These are phyloP conservation scores for Cryphonectria nitschkei DNA, from an alignment of 2,329 filamentous ascomycete species.

Conservation along the genomic window DNA sequence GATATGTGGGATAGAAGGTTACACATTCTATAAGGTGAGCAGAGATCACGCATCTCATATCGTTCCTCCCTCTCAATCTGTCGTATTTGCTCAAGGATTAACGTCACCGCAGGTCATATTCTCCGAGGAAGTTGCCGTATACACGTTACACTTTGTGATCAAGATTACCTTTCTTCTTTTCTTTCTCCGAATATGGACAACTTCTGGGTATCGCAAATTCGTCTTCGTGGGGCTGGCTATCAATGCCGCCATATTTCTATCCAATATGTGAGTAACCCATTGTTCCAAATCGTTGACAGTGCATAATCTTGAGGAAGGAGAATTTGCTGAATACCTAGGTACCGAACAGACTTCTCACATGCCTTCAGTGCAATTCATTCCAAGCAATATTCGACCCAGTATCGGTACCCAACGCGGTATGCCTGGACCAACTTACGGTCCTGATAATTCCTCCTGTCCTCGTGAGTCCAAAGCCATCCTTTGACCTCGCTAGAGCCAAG, in stretches of 20 bases:
- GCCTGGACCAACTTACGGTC: conserved; percentile 13
- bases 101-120: neutral
- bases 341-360: neutral
- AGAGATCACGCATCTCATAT: neutral
- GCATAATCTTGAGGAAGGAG: neutral
- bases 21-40: conserved; percentile 6
- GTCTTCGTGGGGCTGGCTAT: conserved; percentile 2
- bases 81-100: neutral
- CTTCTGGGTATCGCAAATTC: neutral
- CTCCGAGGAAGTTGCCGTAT: neutral
- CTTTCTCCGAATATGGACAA: neutral
- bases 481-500: neutral
- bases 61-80: neutral
- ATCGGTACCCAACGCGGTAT: neutral
- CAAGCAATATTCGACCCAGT: conserved; percentile 1
- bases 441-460: conserved; percentile 8
- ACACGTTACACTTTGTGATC: conserved; percentile 6
- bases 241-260: conserved; percentile 2
- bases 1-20: neutral
- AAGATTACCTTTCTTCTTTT: conserved; percentile 11
- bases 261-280: neutral
- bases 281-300: neutral
- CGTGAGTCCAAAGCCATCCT: neutral
- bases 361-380: conserved; percentile 10
- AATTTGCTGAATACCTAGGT: neutral